phyloP scores from a whole-genome alignment of 371 early-diverging fungal species.

The Syncephalis plumigaleata region DNA sequence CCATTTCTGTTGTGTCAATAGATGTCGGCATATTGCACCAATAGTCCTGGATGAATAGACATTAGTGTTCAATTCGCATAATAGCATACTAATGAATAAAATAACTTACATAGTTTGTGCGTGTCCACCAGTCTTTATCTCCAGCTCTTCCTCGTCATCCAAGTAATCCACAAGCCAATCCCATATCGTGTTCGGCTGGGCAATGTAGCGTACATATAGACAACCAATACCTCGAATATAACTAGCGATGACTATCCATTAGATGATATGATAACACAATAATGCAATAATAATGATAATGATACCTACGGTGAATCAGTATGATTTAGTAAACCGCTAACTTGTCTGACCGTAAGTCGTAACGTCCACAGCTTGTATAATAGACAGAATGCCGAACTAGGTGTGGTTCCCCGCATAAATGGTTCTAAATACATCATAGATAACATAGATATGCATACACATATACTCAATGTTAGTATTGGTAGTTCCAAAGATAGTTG shows the following conservation, averaged over 20 bases:
- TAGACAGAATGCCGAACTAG: conserved; percentile 71
- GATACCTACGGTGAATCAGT: conserved; percentile 54
- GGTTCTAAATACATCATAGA: conserved; percentile 38
- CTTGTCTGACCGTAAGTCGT: conserved; percentile 53
- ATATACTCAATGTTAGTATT: neutral
- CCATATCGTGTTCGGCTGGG: conserved; percentile 62
- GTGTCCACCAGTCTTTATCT: conserved; percentile 34
- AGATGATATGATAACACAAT: neutral
- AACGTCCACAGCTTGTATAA: conserved; percentile 77
- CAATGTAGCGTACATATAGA: conserved; percentile 70
- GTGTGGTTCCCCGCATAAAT: conserved; percentile 62
- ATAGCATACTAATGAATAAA: neutral
- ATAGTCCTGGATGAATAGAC: conserved; percentile 31
- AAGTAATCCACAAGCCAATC: conserved; percentile 68
- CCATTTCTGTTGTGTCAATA: conserved; percentile 51
- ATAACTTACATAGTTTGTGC: conserved; percentile 10
- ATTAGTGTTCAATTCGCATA: conserved; percentile 5
- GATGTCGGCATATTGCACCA: conserved; percentile 39
- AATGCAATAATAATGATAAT: neutral
- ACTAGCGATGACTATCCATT: conserved; percentile 15
- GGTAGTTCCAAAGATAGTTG: neutral
- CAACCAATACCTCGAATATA: conserved; percentile 70
- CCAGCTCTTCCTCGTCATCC: conserved; percentile 60
- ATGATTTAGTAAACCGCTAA: conserved; percentile 57
- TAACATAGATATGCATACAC: neutral